Evolutionary conservation across 2,329 filamentous ascomycete genomes (phyloP), one percentile per base, ranked within the genome.

Genomic region (Penicillium sp.): DNA sequence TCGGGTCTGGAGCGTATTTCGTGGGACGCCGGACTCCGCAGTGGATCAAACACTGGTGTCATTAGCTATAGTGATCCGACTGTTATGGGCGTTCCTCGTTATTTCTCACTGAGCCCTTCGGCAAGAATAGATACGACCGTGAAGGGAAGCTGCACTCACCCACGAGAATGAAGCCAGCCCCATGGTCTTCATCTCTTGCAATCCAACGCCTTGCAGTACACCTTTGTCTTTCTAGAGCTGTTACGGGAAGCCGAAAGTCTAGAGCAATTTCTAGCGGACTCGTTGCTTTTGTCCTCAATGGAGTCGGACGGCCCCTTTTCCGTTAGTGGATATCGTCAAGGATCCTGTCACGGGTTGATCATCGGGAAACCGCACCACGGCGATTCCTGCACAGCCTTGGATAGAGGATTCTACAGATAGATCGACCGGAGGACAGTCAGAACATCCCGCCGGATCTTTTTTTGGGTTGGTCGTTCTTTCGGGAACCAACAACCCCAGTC

Each of bases 101-200:
- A 30, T 6, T 5, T n/a, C 43, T 6, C 14, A 25, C 4, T 13
- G 8, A 16, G 43, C 16, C 22, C 3, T 26, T 48, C 45, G 26
- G 45, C 45, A 48, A 30, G 45, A 25, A 48, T 16, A 26, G 19
- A 30, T 3, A 26, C 16, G 25, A 40, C 48, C 56, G 49, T 43
- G 35, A 52, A 51, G 57, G 43, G 37, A 30, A 54, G 26, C 55
- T 55, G 58, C 53, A 51, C 10, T 53, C 49, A 57, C 52, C 62
- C 62, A 59, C 58, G 43, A 54, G 61, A 43, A 56, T 62, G 64
- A 59, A 60, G 56, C 59, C 43, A 60, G 56, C 59, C 43, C 46
- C 28, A 28, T 49, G 14, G 45, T 26, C 45, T 19, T 30, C 28
- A 25, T 16, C 43, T 13, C 22, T 14, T 6, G 10, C 13, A 16